Evolutionary conservation across 2,329 filamentous ascomycete genomes (phyloP).

Genomic region (Exophiala sideris): DNA sequence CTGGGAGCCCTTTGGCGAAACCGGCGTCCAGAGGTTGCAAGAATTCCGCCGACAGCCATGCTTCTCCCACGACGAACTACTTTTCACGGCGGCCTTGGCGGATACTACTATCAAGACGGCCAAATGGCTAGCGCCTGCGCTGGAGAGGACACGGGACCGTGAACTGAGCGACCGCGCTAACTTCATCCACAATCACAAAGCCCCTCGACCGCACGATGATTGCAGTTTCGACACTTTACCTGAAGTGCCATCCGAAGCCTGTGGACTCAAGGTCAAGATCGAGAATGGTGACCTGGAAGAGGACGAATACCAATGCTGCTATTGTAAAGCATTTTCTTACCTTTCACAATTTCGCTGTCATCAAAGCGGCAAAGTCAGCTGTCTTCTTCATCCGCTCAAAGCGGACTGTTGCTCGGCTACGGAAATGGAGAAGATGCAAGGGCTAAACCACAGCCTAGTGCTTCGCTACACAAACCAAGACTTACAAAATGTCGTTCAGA

Average conservation of each 20-base stretch:
- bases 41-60: constrained; percentile 88
- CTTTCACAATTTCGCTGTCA: constrained; percentile 85
- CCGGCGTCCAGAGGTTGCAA: constrained; percentile 80
- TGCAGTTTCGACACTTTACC: constrained; percentile 49
- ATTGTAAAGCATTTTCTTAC: constrained; percentile 90
- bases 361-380: constrained; percentile 76
- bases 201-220: constrained; percentile 48
- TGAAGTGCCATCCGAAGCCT: constrained; percentile 41
- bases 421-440: constrained; percentile 64
- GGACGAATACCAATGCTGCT: constrained; percentile 86
- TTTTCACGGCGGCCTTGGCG: constrained; percentile 83
- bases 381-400: constrained; percentile 74
- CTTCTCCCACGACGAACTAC: constrained; percentile 93
- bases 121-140: constrained; percentile 88
- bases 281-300: constrained; percentile 76
- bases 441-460: constrained; percentile 68
- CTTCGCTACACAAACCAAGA: constrained; percentile 73
- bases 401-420: constrained; percentile 74
- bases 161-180: constrained; percentile 66
- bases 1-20: constrained; percentile 89
- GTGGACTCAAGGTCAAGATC: constrained; percentile 60
- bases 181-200: constrained; percentile 65
- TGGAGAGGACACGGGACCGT: constrained; percentile 72
- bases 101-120: constrained; percentile 82
- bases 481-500: constrained; percentile 65